Evolutionary conservation across 768 basidiomycete genomes (phyloP), one percentile per base, ranked within the genome.

Genomic region (Kwoniella europaea): DNA sequence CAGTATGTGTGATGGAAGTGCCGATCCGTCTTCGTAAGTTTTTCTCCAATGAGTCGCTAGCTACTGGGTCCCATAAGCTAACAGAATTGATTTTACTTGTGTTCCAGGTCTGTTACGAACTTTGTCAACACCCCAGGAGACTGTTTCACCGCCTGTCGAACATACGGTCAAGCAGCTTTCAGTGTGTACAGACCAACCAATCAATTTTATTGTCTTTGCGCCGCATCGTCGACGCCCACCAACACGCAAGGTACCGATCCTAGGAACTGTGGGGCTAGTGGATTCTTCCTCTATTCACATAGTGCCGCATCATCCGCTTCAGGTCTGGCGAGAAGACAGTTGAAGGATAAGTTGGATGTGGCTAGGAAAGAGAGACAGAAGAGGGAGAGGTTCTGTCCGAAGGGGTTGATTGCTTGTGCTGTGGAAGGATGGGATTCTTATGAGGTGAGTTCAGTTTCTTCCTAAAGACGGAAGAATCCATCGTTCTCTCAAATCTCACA

Each of bases 271-370:
- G 59, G 50, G 18, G 24, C 29, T 2, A 22, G n/a, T 16, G 29
- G 57, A 20, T 67, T 16, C n/a, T 67, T 67, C 57, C 35, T 22
- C 1, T 68, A 68, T 20, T 18, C 18, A 4, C 67, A 68, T 46
- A 61, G 41, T 55, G 59, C 67, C 35, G 67, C 27, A 5, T 59
- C 60, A 12, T 52, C 43, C 6, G 67, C 67, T 4, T 61, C 59
- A 9, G 67, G 67, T 22, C 13, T 68, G 20, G 58, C 67, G 1
- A 68, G 67, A 42, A 29, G 67, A 43, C 60, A 43, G 35, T 3
- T 55, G 1, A 35, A 20, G 18, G 60, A 44, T 0, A 53, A 50
- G 3, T 18, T 63, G 13, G 35, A 68, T 13, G 24, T 52, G n/a
- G 29, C 59, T n/a, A 53, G 60, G n/a, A 59, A 52, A 27, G 55